A percentile compares a stretch with the other conserved stretches of the same genome.
Evolutionary conservation across 2,329 filamentous ascomycete genomes (phyloP).

Genomic region (Akanthomyces uredinophilus): DNA sequence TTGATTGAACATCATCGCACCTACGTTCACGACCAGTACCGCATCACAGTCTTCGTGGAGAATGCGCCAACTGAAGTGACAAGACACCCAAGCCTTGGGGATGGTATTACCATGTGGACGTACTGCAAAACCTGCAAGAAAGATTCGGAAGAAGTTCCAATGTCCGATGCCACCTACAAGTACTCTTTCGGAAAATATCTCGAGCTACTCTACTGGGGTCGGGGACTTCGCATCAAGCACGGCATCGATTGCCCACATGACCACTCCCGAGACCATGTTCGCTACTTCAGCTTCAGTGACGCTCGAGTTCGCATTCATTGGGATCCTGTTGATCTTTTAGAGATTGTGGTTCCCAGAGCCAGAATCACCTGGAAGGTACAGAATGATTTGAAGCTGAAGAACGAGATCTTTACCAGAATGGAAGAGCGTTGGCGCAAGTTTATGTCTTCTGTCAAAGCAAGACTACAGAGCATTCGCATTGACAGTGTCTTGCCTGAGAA

Average conservation of each 20-base stretch:
- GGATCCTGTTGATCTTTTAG: conserved; percentile 85
- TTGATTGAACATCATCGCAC: conserved; percentile 93
- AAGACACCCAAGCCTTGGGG: conserved; percentile 38
- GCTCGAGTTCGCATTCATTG: conserved; percentile 86
- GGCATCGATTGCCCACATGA: conserved; percentile 78
- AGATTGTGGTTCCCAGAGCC: conserved; percentile 86
- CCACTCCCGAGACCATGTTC: conserved; percentile 83
- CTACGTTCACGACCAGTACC: conserved; percentile 93
- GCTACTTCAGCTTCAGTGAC: conserved; percentile 87
- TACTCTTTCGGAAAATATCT: conserved; percentile 98
- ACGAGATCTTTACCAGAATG: conserved; percentile 77
- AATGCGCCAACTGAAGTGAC: conserved; percentile 39
- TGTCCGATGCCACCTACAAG: conserved; percentile 94
- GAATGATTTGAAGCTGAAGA: conserved; percentile 85
- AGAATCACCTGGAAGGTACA: conserved; percentile 97
- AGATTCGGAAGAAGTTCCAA: conserved; percentile 81
- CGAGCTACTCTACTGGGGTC: conserved; percentile 96
- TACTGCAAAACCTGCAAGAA: conserved; percentile 88
- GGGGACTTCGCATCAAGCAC: conserved; percentile 67
- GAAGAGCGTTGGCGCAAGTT: conserved; percentile 81
- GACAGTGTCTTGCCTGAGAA: conserved; percentile 89
- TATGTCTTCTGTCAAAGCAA: conserved; percentile 77
- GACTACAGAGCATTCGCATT: conserved; percentile 82
- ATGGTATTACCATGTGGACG: conserved; percentile 93
- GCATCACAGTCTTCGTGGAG: conserved; percentile 87